Evolutionary conservation across 192 early-diverging fungal species (phyloP), one percentile per base, ranked within the genome.

Genomic region (Rhizoclosmatium globosum): DNA sequence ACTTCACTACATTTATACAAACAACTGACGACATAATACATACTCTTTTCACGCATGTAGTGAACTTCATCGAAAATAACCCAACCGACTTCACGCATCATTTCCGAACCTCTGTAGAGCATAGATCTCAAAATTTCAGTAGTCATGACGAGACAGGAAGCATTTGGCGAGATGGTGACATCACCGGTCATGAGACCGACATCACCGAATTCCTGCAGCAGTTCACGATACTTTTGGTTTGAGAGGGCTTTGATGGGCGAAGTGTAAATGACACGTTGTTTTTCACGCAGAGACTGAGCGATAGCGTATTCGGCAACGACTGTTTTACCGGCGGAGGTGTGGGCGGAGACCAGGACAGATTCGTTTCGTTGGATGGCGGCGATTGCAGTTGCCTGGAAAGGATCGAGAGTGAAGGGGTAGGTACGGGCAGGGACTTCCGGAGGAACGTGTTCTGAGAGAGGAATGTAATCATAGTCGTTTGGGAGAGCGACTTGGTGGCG

Each of bases 241-340:
- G 94, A 96, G 78, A 99, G 86, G 9, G 98, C 96, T 91, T 99
- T 99, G 86, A 99, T 99, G 4, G 97, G 97, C 80, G 90, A 93
- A 23, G 97, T 99, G 74, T 99, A 99, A 75, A 99, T 97, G 41
- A 97, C 97, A 17, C 95, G 88, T 85, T 97, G 96, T 84, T 97
- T 97, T 74, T 93, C 85, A 46, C 88, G 89, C 83, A 98, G 81
- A 78, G 91, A 89, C 48, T 94, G 93, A 0, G 96, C 97, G 80
- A 99, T 99, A 0, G 97, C 97, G 83, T 98, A 99, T 81, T 99
- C 97, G n/a, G 97, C 97, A 41, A 99, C 94, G 2, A 99, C 97
- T 0, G 97, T 99, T 81, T 99, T 99, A 71, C 97, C 97, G 17
- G 97, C 97, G 50, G 94, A 95, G 1, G 97, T 99, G 68, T 99